phyloP scores from a whole-genome alignment of 2,329 filamentous ascomycete genomes.

The Claviceps sp. region DNA sequence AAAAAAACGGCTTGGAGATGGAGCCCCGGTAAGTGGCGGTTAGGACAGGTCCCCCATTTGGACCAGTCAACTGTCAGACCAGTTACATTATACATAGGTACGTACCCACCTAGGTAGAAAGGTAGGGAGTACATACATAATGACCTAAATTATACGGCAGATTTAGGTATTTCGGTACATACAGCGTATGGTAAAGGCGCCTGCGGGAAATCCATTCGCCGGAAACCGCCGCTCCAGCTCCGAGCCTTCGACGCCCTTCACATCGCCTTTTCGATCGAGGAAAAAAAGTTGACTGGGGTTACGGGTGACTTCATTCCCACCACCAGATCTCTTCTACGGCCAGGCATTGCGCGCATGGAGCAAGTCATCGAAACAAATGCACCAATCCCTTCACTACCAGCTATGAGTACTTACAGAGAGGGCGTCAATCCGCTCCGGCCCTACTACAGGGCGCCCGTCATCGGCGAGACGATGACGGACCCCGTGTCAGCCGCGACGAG shows the following conservation, averaged over 20 bases:
- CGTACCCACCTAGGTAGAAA: background rate
- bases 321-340: background rate
- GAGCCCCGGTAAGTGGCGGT: constrained; percentile 8
- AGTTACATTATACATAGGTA: background rate
- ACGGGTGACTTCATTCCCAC: constrained; percentile 9
- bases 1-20: constrained; percentile 8
- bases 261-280: constrained; percentile 5
- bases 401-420: constrained; percentile 32
- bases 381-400: constrained; percentile 14
- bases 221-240: constrained; percentile 7
- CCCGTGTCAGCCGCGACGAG: constrained; percentile 23
- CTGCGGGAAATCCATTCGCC: constrained; percentile 23
- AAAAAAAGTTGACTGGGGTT: constrained; percentile 3
- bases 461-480: constrained; percentile 31
- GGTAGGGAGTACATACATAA: no score
- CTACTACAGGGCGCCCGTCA: constrained; percentile 53
- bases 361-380: constrained; percentile 11
- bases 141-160: background rate
- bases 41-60: background rate
- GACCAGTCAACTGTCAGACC: background rate
- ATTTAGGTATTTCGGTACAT: background rate
- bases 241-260: background rate
- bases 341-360: background rate
- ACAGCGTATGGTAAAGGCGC: constrained; percentile 10
- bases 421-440: constrained; percentile 52